These are phyloP conservation scores for Protoeuglena noctilucae DNA, from an alignment of 139 green algal genomes.

Conservation along the genomic window DNA sequence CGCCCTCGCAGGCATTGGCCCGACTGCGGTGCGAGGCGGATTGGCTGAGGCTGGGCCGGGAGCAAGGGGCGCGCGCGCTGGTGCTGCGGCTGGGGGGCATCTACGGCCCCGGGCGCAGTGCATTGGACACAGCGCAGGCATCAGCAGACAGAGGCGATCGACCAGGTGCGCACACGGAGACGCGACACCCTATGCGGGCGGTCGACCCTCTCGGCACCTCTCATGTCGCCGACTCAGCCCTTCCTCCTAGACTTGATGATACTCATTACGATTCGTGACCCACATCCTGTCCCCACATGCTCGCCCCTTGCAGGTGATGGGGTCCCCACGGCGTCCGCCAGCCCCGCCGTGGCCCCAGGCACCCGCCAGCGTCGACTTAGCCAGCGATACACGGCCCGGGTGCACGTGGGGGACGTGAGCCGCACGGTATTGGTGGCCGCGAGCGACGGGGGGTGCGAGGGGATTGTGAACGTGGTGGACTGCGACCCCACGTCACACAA, in stretches of 20 bases:
- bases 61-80: too few species aligned
- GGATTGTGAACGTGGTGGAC: conserved; percentile 9
- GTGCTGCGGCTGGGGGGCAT: conserved; percentile 8
- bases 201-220: too few species aligned
- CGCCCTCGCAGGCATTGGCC: too few species aligned
- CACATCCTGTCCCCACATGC: neutral
- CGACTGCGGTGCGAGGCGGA: too few species aligned
- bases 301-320: neutral
- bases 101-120: conserved; percentile 9
- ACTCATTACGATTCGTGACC: neutral
- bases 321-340: neutral
- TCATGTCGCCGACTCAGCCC: too few species aligned
- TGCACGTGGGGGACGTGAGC: conserved; percentile 4
- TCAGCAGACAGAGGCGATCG: neutral
- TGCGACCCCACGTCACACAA: neutral
- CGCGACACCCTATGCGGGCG: neutral
- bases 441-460: neutral
- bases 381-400: conserved; percentile 1
- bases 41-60: neutral
- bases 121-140: neutral
- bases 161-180: neutral
- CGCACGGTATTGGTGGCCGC: neutral
- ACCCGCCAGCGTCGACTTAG: too few species aligned
- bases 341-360: neutral
- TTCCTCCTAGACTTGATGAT: too few species aligned